Evolutionary conservation across 2,329 filamentous ascomycete species (phyloP).

Genomic region (Botryosphaeria dothidea): DNA sequence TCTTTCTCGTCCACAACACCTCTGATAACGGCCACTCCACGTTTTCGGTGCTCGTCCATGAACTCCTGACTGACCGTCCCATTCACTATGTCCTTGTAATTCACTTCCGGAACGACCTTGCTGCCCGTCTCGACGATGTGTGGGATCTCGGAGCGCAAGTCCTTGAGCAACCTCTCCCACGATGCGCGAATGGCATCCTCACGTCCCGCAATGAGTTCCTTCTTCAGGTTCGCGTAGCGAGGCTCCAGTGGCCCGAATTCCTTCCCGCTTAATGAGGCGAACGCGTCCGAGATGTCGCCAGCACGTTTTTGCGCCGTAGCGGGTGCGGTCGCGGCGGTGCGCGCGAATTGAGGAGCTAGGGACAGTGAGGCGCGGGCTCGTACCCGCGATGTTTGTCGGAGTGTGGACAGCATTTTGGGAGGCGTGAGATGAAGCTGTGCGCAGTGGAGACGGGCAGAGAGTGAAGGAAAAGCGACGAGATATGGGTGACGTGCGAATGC

Average conservation of each 20-base stretch:
- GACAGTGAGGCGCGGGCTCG: not conserved
- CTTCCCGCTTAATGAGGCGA: slow-evolving; percentile 50
- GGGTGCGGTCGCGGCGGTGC: slow-evolving; percentile 23
- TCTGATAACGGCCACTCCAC: slow-evolving; percentile 52
- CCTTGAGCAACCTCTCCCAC: slow-evolving; percentile 48
- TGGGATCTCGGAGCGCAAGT: slow-evolving; percentile 47
- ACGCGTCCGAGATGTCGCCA: slow-evolving; percentile 54
- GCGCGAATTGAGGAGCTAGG: slow-evolving; percentile 21
- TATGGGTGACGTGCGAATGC: not conserved
- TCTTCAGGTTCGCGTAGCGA: slow-evolving; percentile 49
- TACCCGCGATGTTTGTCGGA: slow-evolving; percentile 29
- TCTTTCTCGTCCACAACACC: slow-evolving; percentile 47
- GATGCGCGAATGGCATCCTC: slow-evolving; percentile 50
- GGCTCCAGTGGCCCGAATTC: slow-evolving; percentile 46
- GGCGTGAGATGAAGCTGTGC: not conserved
- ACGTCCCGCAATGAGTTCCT: slow-evolving; percentile 44
- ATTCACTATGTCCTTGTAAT: slow-evolving; percentile 46
- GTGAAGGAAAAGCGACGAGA: not conserved
- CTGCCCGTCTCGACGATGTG: slow-evolving; percentile 45
- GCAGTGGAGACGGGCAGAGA: not conserved
- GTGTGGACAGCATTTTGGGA: slow-evolving; percentile 29
- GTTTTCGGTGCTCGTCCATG: slow-evolving; percentile 57
- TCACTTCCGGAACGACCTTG: slow-evolving; percentile 47
- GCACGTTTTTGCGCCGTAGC: slow-evolving; percentile 42
- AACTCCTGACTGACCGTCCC: slow-evolving; percentile 56